Base-by-base conservation (phyloP, 129 eudicot genomes). In the Logfia minima region DNA sequence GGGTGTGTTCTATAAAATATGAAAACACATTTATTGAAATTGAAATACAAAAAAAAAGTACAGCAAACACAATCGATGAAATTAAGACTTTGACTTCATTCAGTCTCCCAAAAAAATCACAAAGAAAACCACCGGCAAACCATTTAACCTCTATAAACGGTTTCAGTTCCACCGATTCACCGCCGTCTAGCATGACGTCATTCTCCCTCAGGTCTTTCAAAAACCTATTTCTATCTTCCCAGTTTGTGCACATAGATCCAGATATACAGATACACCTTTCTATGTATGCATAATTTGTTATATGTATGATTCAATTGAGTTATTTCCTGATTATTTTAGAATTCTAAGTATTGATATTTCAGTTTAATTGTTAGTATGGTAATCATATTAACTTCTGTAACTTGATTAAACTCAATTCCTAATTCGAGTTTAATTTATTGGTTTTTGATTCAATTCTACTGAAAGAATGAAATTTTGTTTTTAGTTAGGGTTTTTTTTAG, bases 171-270 rank as follows among this genome's bases (percentile, higher is more conserved):
- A 48, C 56, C 67, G 72, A 24, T 68, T 81, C 17, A n/a, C 64
- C 81, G 60, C 67, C 41, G 65, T 72, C 63, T 72, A 62, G 56
- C 29, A 53, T 74, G 75, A 80, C 79, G 84, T 75, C 74, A 67
- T 56, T 67, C 79, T 82, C 48, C 77, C 18, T 72, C 82, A 77
- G 85, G 85, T 82, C 7, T 55, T 18, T 48, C 9, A n/a, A n/a
- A 41, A n/a, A 58, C 9, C 11, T 58, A 17, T 58, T n/a, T 58
- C 28, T 22, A 8, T 58, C 8, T 21, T 58, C 11, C 55, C 55
- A n/a, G 4, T 58, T n/a, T 21, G 26, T 55, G 43, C 18, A 28
- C 68, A 62, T 62, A 76, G 82, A 76, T 82, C 77, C 73, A 37
- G 61, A 35, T 19, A 31, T 65, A 43, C 34, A 55, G 21, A n/a